Evolutionary conservation across 139 green algal genomes (phyloP), one percentile per base, ranked within the genome.

Genomic region (Chlorella sp.): DNA sequence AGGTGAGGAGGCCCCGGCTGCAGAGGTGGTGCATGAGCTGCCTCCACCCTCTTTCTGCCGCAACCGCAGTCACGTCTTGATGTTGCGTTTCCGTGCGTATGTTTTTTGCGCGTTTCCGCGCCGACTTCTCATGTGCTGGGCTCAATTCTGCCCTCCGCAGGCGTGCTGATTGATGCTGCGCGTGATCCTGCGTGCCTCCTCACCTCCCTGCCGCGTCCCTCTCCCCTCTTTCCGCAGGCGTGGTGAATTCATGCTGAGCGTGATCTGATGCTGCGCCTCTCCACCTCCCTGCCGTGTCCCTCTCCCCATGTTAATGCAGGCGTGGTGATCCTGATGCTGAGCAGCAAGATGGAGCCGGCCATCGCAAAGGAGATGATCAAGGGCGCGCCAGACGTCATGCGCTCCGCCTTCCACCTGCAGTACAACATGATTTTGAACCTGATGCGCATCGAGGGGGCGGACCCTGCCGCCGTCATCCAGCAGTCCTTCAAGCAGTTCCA

Each of bases 351-450:
- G 85, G 91, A 96, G 74, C 88, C 91, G 0, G 72, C 86, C 0
- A 77, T 89, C 1, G 89, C 88, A 0, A 86, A 88, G 36, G 75
- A 90, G 32, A 95, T 95, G 91, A 75, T 96, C 67, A 83, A 88
- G 76, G 92, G 92, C 1, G 84, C 83, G 2, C 81, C 92, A 2
- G 91, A 96, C 75, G 74, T 81, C 0, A 81, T 97, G 59, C 77
- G 86, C 71, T 91, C 82, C 22, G 80, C 68, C 5, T 96, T 96
- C 73, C 84, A 87, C 73, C 80, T 95, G 27, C 67, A 72, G 26
- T 94, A 94, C 80, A 84, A 82, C 74, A 94, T 93, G 88, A 83
- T 97, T 67, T 83, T 96, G 51, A 91, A 91, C 73, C 79, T 96
- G 74, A 80, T 90, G 60, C 72, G 87, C 26, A 62, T 80, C 51